Evolutionary conservation across 1,139 yeast species (phyloP), one percentile per base, ranked within the genome.

Genomic region (Yamadazyma triangularis): DNA sequence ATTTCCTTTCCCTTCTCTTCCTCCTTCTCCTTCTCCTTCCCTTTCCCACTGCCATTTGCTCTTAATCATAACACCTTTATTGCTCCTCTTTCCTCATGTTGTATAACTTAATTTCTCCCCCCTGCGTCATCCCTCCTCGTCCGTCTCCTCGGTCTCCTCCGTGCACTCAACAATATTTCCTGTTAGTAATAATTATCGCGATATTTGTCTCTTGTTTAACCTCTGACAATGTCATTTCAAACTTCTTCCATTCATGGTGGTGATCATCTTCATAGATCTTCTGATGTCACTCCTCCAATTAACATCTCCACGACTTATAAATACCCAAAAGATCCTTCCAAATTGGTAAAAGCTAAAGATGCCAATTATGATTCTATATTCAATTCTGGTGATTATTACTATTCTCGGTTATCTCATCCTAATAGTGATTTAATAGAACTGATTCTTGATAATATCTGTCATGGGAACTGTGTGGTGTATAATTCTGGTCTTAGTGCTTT

Each of bases 401-500:
- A 89, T 55, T 84, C 96, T 0, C 67, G 97, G 33, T 47, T 76
- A 20, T 63, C 78, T 4, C 94, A 84, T 45, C 93, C 94, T 6
- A 84, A 79, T 43, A 70, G 82, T 5, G 61, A 70, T 8, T 70
- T 84, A 29, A 73, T 77, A 2, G 96, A 89, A 51, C 71, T 73
- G 4, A 70, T 82, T 1, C 64, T 89, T n/a, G 70, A 73, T 2
- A 55, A 66, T 23, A 58, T 87, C 15, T 58, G 84, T 4, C 77
- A 67, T 8, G 73, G 72, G 10, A 69, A 79, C 37, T 71, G 77
- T 2, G 78, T 82, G 2, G 69, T 78, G 1, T 89, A 87, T 52
- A 72, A 79, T 25, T 79, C 89, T 0, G 97, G 97, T 0, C 58
- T 87, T 25, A 67, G 86, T 32, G 94, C 96, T 0, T 86, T 84